Evolutionary conservation across 352 stramenopile species (phyloP), one percentile per base, ranked within the genome.

Genomic region (Pythium brassicae): DNA sequence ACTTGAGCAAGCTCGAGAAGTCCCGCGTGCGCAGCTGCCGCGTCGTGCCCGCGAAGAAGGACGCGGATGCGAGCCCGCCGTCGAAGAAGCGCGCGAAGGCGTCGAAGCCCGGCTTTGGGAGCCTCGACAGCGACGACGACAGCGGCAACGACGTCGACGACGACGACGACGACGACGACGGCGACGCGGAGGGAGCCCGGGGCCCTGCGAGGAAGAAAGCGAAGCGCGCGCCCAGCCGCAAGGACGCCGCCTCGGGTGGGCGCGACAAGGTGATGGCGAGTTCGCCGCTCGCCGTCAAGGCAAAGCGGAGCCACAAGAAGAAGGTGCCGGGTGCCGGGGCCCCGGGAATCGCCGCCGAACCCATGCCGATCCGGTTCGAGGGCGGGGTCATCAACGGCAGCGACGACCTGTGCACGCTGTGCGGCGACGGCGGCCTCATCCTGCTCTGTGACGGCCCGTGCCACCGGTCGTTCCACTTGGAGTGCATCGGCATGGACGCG

Each of bases 381-480:
- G 71, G 66, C 20, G 76, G 73, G 9, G 69, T 74, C 27, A 87
- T 89, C 57, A 91, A 96, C 61, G 81, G 89, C 50, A 95, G 87
- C 54, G 86, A 94, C 56, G 91, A 97, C 59, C 60, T 98, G 55
- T 98, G 92, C 63, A 94, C 87, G 37, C 61, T 97, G 17, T 98
- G 92, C 45, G 87, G 89, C 11, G 92, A 98, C 47, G 92, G 92
- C 14, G 92, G 92, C 0, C 61, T 97, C 35, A 94, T 97, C 49
- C 66, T 98, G 15, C 61, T 97, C 17, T 98, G 92, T 53, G 92
- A 98, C 44, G 92, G 92, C 9, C 87, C 85, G 15, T 98, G 92
- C 59, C 90, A 97, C 59, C 84, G 92, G 3, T 96, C 90, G 29
- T 98, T 98, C 62, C 92, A 98, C 67, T 59, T 95, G n/a, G 72